Evolutionary conservation across 768 basidiomycete species (phyloP), one percentile per base, ranked within the genome.

Genomic region (Russula virescens): DNA sequence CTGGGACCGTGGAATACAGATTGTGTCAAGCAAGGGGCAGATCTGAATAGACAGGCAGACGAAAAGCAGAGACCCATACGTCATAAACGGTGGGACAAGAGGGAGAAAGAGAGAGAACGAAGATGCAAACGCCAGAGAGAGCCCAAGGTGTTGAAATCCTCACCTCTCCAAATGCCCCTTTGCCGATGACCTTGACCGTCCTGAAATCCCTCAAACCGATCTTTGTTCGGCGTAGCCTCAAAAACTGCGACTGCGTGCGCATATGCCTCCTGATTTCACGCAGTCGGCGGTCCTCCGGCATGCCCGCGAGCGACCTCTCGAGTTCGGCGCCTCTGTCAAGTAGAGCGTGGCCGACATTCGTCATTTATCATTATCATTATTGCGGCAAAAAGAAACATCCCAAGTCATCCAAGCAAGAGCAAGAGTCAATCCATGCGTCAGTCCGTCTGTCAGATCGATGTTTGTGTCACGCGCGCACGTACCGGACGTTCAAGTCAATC

Each of bases 181-280:
- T 98, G n/a, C 97, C 97, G 68, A 99, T 99, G 52, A 99, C 94
- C 74, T 98, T 98, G 70, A 99, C 93, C 8, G 96, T 98, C 67
- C 88, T 80, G 77, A 99, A 99, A 74, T 98, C 91, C 64, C 87
- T 85, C 63, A 98, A 76, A 5, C 94, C 93, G 21, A 99, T 81
- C 70, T 90, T 91, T 25, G 97, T 98, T 55, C 96, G 79, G 56
- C 88, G 81, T 50, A 98, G 79, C 18, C 97, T 85, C 64, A 99
- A 81, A 74, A 88, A 98, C 21, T 88, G 88, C 5, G 86, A 87
- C 75, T 96, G 94, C 68, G 89, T 91, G 75, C 87, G 65, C 45
- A 58, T 66, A 42, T 68, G 67, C 58, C 58, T 87, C 25, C 93
- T 91, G 21, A 92, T 79, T 68, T 90, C 86, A 58, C 82, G 82